Percentiles rank a stretch among this genome's conserved stretches.
phyloP scores from a whole-genome alignment of 1,139 yeast genomes.

The Torulaspora globosa region DNA sequence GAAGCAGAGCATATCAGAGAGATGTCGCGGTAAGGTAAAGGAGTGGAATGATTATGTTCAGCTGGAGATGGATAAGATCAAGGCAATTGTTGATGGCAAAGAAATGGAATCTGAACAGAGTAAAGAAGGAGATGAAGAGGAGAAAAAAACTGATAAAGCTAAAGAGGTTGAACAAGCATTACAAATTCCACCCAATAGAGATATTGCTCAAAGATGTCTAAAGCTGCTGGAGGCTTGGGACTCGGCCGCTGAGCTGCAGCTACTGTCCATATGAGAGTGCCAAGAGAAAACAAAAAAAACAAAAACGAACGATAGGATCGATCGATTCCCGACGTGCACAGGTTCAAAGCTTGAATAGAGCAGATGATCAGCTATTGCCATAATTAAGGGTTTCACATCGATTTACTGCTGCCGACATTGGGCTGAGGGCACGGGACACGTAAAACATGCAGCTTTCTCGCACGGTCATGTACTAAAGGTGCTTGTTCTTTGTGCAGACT shows the following conservation, averaged over 20 bases:
- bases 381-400: too few species aligned
- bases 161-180: conserved; percentile 9
- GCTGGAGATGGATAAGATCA: conserved; percentile 32
- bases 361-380: too few species aligned
- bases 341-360: too few species aligned
- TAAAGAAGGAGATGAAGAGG: conserved; percentile 15
- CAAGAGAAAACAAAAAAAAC: not conserved
- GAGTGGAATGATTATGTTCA: conserved; percentile 33
- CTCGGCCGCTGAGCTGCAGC: conserved; percentile 8
- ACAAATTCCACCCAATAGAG: conserved; percentile 23
- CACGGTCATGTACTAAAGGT: too few species aligned
- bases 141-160: conserved; percentile 13
- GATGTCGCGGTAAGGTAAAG: conserved; percentile 36
- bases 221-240: conserved; percentile 18
- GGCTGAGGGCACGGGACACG: too few species aligned
- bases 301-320: too few species aligned
- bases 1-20: conserved; percentile 52
- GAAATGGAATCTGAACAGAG: conserved; percentile 10
- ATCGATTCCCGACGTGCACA: too few species aligned
- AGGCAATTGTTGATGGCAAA: conserved; percentile 25
- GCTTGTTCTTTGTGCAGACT: not conserved
- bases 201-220: conserved; percentile 19
- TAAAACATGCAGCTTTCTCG: too few species aligned
- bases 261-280: not conserved
- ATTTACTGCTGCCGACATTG: too few species aligned